Conservation (phyloP, 163 green algal species). For the Scenedesmus sp. region DNA sequence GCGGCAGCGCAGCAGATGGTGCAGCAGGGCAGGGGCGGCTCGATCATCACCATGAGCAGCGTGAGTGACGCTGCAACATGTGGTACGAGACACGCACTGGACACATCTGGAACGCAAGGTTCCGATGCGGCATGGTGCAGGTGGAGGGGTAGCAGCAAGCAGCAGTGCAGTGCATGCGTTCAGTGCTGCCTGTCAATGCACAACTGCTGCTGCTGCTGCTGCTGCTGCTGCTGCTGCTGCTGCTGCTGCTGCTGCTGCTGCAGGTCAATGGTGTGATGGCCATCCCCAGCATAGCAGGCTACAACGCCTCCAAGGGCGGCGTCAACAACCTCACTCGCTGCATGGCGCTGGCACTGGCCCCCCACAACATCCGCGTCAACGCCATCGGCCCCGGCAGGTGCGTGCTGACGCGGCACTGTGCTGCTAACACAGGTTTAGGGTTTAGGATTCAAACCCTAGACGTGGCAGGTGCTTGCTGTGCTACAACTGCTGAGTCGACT, state of each 20-base stretch:
- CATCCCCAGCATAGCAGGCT: slow-evolving; percentile 89
- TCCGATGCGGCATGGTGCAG: too few relatives aligned
- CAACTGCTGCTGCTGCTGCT: not conserved
- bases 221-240: slow-evolving; percentile 77
- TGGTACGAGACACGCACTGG: not conserved
- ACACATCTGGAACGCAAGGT: too few relatives aligned
- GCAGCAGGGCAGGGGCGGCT: slow-evolving; percentile 34
- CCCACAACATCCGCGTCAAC: slow-evolving; percentile 91
- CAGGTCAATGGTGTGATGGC: slow-evolving; percentile 91
- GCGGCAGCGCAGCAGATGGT: slow-evolving; percentile 53
- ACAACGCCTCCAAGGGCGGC: slow-evolving; percentile 93
- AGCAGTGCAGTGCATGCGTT: slow-evolving; percentile 9
- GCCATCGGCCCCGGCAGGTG: slow-evolving; percentile 80
- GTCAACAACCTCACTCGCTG: slow-evolving; percentile 90
- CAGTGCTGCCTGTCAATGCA: not conserved
- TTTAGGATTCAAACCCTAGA: too few relatives aligned
- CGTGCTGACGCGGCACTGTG: not conserved
- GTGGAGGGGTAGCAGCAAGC: too few relatives aligned
- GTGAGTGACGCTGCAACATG: not conserved
- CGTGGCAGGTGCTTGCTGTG: too few relatives aligned
- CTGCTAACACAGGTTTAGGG: too few relatives aligned
- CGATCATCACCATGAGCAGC: slow-evolving; percentile 52
- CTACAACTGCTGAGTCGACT: not conserved
- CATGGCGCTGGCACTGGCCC: slow-evolving; percentile 89
- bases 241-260: slow-evolving; percentile 83